Evolutionary conservation across 2,329 filamentous ascomycete species (phyloP), one percentile per base, ranked within the genome.

Genomic region (Triangularia setosa): DNA sequence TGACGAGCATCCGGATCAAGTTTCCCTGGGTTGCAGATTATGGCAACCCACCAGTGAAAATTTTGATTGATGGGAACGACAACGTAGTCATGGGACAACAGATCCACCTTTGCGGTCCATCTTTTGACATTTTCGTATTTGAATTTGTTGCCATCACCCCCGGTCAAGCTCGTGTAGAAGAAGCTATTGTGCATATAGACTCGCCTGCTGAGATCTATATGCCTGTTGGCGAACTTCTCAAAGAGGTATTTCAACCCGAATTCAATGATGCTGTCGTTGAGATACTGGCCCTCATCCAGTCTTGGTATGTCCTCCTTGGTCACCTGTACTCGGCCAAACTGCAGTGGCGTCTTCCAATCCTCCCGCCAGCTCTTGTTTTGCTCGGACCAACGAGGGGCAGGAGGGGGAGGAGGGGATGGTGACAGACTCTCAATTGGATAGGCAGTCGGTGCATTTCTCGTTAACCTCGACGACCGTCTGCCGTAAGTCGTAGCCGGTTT

Each of bases 101-200:
- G 78, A 73, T 99, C 91, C 23, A 94, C 83, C 70, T 88, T 92
- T 33, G 90, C 83, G 0, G 95, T 98, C 95, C 95, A 99, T 53
- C 87, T 85, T 74, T 90, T 87, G 63, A 99, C 93, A 4, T 87
- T 90, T 25, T 90, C 86, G 73, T 97, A 97, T 71, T 96, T 93
- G 76, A 96, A 90, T 0, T 76, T 79, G 35, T 85, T 81, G 64
- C 81, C 82, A 7, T 76, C 77, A 5, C 8, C 18, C 30, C 86
- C 88, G 18, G 85, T 91, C 54, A 98, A 82, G 57, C 88, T 89
- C 21, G 89, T 87, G 73, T 91, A 98, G 77, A 98, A 97, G 76
- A 92, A 97, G 0, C 92, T 95, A 74, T 93, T 98, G 80, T 96
- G 94, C 70, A 97, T 90, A 74, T 96, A 92, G 3, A 96, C 87